Evolutionary conservation across 768 basidiomycete genomes (phyloP), one percentile per base, ranked within the genome.

Genomic region (Rubroboletus pulcherrimus): DNA sequence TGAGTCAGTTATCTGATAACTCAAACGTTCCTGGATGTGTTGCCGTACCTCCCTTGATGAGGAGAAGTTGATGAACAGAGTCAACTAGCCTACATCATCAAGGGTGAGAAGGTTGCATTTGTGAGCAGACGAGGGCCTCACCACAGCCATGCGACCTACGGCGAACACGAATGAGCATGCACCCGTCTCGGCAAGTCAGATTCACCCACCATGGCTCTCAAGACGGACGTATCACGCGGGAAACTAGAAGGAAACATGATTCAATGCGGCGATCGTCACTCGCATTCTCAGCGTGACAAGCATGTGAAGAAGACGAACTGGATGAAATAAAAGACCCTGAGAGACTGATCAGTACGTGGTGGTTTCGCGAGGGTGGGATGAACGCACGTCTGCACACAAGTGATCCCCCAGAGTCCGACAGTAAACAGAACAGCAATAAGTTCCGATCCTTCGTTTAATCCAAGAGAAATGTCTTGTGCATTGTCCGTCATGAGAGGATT

Each of bases 381-480:
- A 38, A 55, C 56, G 29, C 38, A 65, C 64, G 64, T 55, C 34
- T 64, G 63, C 7, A 56, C 52, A 43, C 63, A 64, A 38, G 63
- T 66, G 43, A 66, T 56, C 7, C 64, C 64, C 64, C 64, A 64
- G 11, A 64, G 64, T 21, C 56, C 63, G 35, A 66, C 61, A 24
- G 64, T 46, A 43, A 63, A 50, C 10, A 64, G 15, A 39, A 55
- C 47, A 4, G 51, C 57, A 43, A 64, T 31, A 15, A 64, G 63
- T 15, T 60, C 57, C 3, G 63, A 41, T 41, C 63, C 63, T 31
- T 54, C 55, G 26, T 61, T 15, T 7, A 21, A 21, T 11, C 19
- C 15, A 14, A 64, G 17, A 26, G 48, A 26, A 34, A 48, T 3
- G 10, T 8, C 6, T 11, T 30, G 17, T 31, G 35, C 6, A 37